Base-by-base conservation (phyloP, 176 grass and related monocot genomes). In the Sorghum bicolor region DNA sequence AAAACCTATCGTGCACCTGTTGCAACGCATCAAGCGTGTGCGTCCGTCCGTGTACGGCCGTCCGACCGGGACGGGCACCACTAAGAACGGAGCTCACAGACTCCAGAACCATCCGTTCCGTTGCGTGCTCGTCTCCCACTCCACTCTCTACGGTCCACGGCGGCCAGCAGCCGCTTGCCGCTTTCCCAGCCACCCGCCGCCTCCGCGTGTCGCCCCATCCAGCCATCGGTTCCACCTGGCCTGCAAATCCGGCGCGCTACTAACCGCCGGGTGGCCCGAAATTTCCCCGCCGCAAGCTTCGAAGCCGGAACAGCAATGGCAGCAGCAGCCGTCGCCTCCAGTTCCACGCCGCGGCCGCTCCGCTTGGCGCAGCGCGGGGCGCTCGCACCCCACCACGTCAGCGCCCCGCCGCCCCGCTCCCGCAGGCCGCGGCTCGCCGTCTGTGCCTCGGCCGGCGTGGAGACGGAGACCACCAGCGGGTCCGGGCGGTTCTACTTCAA, bases 401-500 rank as follows among this genome's bases (percentile, higher is more conserved):
- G 0, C 45, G 33, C 81, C 10, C 17, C 26, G 44, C 81, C 36
- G 5, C 5, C 37, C 60, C 47, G 16, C 16, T 8, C 60, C 78
- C 57, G 58, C 66, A 28, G 74, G 79, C 79, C 45, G 43, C 88
- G 84, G 29, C 79, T 79, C 67, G 28, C 34, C 44, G 85, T 93
- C 50, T 79, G 88, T 25, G 87, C 83, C 64, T 55, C 79, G 31
- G 43, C 66, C 37, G 67, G 48, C 0, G 43, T 9, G 31, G 64
- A 43, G n/a, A n/a, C 30, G 71, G 79, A 25, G 45, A 5, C 45
- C 30, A 5, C 45, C 30, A 36, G 75, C 16, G 87, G 79, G 5
- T 30, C 16, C 67, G 68, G 77, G 32, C 83, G 96, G 45, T 95
- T 98, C 83, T 98, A 98, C 82, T 72, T 98, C 39, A 98, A 98